Evolutionary conservation across 2,329 filamentous ascomycete genomes (phyloP).

Genomic region (Fusarium veterinarium): DNA sequence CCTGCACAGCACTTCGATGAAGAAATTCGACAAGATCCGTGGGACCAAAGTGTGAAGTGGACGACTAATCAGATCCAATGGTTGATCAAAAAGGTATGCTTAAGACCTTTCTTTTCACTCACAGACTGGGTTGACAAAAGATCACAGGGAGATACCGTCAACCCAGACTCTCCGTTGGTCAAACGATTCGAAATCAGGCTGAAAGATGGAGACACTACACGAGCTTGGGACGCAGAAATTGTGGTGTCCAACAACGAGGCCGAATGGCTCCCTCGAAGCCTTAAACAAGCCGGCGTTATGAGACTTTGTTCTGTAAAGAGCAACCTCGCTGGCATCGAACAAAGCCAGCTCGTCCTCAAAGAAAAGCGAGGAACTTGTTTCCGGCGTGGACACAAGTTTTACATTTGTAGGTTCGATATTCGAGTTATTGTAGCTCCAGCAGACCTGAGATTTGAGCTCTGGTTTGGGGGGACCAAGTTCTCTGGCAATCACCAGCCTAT

Average conservation of each 20-base stretch:
- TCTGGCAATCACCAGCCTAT: conserved; percentile 38
- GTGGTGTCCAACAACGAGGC: conserved; percentile 54
- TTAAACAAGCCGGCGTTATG: conserved; percentile 51
- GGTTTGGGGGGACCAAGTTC: conserved; percentile 46
- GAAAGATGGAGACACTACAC: conserved; percentile 47
- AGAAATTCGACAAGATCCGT: conserved; percentile 30
- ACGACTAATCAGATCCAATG: conserved; percentile 41
- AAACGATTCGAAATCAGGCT: conserved; percentile 51
- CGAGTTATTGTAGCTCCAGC: conserved; percentile 66
- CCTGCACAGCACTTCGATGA: conserved; percentile 33
- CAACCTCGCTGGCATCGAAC: conserved; percentile 53
- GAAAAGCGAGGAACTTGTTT: conserved; percentile 52
- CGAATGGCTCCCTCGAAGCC: conserved; percentile 50
- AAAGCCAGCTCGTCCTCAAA: conserved; percentile 53
- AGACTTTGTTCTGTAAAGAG: conserved; percentile 55
- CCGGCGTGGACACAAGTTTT: conserved; percentile 52
- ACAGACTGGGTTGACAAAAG: not conserved
- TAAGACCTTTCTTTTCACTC: not conserved
- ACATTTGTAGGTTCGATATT: conserved; percentile 59
- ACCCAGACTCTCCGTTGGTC: conserved; percentile 49
- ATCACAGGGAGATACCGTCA: conserved; percentile 53
- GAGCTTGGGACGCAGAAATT: conserved; percentile 53
- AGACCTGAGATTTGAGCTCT: conserved; percentile 61
- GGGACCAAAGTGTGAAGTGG: conserved; percentile 30
- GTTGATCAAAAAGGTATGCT: conserved; percentile 35